phyloP scores from a whole-genome alignment of 1,139 yeast genomes.

The Magnusiomyces clavatus region DNA sequence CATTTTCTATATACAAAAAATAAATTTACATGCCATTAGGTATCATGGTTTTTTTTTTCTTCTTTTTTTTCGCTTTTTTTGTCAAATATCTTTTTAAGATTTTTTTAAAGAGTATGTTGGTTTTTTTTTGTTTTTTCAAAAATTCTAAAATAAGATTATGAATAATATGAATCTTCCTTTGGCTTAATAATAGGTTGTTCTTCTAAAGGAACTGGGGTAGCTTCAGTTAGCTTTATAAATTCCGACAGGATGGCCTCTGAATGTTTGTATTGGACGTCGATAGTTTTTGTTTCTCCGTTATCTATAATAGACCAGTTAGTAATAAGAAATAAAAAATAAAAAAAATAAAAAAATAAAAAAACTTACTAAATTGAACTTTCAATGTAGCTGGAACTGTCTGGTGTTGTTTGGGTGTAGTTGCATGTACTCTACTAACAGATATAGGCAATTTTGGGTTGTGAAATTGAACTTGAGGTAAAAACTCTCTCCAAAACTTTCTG shows the following conservation, averaged over 20 bases:
- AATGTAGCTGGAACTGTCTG: slow-evolving; percentile 41
- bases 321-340: slow-evolving; percentile 5
- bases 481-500: slow-evolving; percentile 59
- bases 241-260: slow-evolving; percentile 36
- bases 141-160: no score
- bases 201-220: slow-evolving; percentile 29
- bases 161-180: no score
- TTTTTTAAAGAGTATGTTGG: neutral
- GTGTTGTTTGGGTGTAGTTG: slow-evolving; percentile 35
- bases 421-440: slow-evolving; percentile 38
- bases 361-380: slow-evolving; percentile 21
- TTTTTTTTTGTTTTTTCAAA: neutral
- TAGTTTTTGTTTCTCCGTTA: slow-evolving; percentile 31
- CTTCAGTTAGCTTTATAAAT: slow-evolving; percentile 32
- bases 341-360: neutral
- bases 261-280: slow-evolving; percentile 36
- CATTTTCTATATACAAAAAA: neutral
- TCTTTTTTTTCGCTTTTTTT: neutral
- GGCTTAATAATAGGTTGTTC: slow-evolving; percentile 21
- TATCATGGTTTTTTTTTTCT: neutral
- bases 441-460: slow-evolving; percentile 69
- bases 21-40: neutral
- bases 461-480: slow-evolving; percentile 70
- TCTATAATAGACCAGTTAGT: neutral
- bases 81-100: neutral